These are phyloP conservation scores for Plantago ovata DNA, from an alignment of 257 asterid species.

Conservation along the genomic window DNA sequence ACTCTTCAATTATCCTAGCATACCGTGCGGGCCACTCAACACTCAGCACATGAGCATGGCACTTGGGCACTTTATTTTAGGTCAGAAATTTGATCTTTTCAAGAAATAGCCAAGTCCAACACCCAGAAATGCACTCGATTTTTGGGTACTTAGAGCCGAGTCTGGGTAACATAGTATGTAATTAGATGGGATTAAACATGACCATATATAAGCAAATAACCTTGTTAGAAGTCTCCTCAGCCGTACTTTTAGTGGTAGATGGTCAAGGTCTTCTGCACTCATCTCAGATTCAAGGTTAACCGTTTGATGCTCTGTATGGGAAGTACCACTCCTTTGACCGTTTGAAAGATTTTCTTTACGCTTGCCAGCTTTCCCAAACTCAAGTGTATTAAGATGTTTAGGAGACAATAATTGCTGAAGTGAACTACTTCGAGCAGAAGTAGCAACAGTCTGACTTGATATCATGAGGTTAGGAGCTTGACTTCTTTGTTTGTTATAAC, in stretches of 20 bases:
- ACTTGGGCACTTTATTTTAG: too few relatives aligned
- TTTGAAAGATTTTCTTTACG: conserved; percentile 21
- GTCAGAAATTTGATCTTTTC: too few relatives aligned
- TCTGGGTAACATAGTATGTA: too few relatives aligned
- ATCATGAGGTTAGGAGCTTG: conserved; percentile 15
- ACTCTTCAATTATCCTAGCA: too few relatives aligned
- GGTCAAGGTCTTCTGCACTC: conserved; percentile 49
- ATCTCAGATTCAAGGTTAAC: conserved; percentile 29
- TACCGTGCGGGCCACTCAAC: too few relatives aligned
- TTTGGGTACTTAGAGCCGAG: too few relatives aligned
- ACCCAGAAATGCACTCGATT: too few relatives aligned
- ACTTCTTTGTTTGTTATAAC: conserved; percentile 16
- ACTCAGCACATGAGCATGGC: too few relatives aligned
- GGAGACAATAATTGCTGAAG: conserved; percentile 7
- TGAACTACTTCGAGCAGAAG: conserved; percentile 20
- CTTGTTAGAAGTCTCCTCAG: too few relatives aligned
- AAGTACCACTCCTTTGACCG: conserved; percentile 14
- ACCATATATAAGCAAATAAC: too few relatives aligned
- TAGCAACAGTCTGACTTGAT: conserved; percentile 13
- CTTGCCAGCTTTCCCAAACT: conserved; percentile 30
- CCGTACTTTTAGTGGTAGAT: conserved; percentile 53
- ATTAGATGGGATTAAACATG: conserved; percentile 1
- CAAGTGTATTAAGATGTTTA: conserved; percentile 21
- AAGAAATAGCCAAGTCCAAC: too few relatives aligned
- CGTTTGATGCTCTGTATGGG: conserved; percentile 22